These are phyloP conservation scores for Suillus hirtellus DNA, from an alignment of 768 basidiomycete genomes.

Conservation along the genomic window DNA sequence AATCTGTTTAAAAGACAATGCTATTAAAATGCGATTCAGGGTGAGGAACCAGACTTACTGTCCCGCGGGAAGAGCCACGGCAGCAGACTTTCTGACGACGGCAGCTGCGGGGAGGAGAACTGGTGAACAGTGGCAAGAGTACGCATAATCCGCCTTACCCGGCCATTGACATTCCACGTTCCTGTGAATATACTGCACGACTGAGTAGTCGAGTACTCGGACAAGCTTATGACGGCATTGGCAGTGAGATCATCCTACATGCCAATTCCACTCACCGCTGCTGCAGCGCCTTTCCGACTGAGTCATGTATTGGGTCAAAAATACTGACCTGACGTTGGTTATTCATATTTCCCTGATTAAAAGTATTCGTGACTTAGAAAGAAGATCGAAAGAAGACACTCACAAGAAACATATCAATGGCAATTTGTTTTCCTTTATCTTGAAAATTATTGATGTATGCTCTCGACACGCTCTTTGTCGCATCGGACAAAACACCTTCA, in stretches of 20 bases:
- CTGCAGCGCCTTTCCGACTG: slow-evolving; percentile 70
- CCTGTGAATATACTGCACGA: slow-evolving; percentile 80
- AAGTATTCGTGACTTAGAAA: slow-evolving; percentile 12
- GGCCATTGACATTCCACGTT: slow-evolving; percentile 96
- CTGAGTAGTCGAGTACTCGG: slow-evolving; percentile 82
- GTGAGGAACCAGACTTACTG: slow-evolving; percentile 47
- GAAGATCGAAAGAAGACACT: slow-evolving; percentile 27
- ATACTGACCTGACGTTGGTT: slow-evolving; percentile 86
- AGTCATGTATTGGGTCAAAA: slow-evolving; percentile 92
- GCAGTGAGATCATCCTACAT: not conserved
- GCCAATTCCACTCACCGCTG: slow-evolving; percentile 50
- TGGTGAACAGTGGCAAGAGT: slow-evolving; percentile 10
- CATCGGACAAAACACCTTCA: slow-evolving; percentile 87
- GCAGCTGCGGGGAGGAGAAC: slow-evolving; percentile 37
- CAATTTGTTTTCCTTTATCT: slow-evolving; percentile 89
- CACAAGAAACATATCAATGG: slow-evolving; percentile 95
- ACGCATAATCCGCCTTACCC: slow-evolving; percentile 46
- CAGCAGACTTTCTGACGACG: slow-evolving; percentile 77
- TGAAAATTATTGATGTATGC: slow-evolving; percentile 99
- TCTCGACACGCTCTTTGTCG: slow-evolving; percentile 92
- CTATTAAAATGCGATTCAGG: slow-evolving; percentile 5
- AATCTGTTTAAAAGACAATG: slow-evolving; percentile 15
- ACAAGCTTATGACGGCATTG: slow-evolving; percentile 44
- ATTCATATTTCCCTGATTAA: slow-evolving; percentile 84
- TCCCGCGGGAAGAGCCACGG: slow-evolving; percentile 90